A percentile compares a stretch with the other conserved stretches of the same genome.
phyloP scores from a whole-genome alignment of 2,329 filamentous ascomycete genomes.

The Pseudogymnoascus sp. region DNA sequence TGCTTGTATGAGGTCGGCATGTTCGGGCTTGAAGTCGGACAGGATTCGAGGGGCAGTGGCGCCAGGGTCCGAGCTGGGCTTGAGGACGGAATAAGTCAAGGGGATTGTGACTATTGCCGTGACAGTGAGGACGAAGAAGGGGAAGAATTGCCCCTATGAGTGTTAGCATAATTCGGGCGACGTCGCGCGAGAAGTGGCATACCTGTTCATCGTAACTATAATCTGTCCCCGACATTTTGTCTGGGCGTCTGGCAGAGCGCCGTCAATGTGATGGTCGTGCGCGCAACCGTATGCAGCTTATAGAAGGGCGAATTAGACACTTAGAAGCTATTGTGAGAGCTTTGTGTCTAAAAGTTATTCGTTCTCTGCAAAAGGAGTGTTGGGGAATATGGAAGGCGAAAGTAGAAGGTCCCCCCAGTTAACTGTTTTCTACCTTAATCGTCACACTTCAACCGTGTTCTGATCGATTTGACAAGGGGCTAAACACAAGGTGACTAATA shows the following conservation, averaged over 20 bases:
- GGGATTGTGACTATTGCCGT: constrained; percentile 80
- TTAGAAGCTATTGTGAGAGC: constrained; percentile 1
- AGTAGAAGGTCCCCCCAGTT: constrained; percentile 2
- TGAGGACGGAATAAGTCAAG: constrained; percentile 80
- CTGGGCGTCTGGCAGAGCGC: constrained; percentile 3
- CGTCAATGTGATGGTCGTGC: background rate
- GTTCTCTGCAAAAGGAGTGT: constrained; percentile 5
- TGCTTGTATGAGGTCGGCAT: constrained; percentile 74
- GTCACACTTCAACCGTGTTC: constrained; percentile 10
- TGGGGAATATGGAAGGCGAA: constrained; percentile 2
- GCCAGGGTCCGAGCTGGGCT: constrained; percentile 66
- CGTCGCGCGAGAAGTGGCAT: constrained; percentile 18
- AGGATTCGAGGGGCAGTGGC: constrained; percentile 75
- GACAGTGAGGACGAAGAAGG: constrained; percentile 94
- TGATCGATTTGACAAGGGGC: constrained; percentile 10
- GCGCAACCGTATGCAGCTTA: constrained; percentile 5
- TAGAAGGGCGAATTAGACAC: background rate
- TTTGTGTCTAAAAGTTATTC: background rate
- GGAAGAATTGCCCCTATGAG: constrained; percentile 84
- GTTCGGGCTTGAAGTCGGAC: constrained; percentile 69
- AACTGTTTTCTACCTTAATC: constrained; percentile 6
- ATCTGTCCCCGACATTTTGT: constrained; percentile 47
- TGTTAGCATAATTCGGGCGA: constrained; percentile 13
- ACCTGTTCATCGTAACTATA: constrained; percentile 98
- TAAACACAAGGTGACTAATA: background rate